A percentile compares a stretch with the other conserved stretches of the same genome.
phyloP scores from a whole-genome alignment of 192 early-diverging fungal species.

The Dissophora globulifera region DNA sequence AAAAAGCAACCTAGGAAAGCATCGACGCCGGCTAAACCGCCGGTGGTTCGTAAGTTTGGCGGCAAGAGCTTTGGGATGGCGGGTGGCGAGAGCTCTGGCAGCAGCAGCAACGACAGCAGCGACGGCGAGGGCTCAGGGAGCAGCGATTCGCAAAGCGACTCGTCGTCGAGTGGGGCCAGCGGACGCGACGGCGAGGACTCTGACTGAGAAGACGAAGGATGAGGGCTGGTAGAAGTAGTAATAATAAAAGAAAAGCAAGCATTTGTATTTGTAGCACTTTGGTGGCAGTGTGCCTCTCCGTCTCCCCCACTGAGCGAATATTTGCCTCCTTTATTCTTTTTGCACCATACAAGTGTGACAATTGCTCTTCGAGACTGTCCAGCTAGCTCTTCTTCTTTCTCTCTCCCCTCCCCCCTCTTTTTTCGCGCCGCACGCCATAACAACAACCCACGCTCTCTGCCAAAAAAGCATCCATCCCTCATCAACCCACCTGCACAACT shows the following conservation, averaged over 20 bases:
- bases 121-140: constrained; percentile 29
- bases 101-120: constrained; percentile 34
- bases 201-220: constrained; percentile 4
- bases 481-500: neutral
- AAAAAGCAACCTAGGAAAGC: constrained; percentile 43
- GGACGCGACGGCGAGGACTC: constrained; percentile 21
- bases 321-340: no score
- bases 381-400: no score
- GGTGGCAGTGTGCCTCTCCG: no score
- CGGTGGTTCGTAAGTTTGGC: constrained; percentile 47
- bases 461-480: neutral
- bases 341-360: no score
- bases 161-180: constrained; percentile 22
- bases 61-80: constrained; percentile 44
- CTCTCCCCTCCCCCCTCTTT: no score
- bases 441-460: no score
- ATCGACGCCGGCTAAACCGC: constrained; percentile 30
- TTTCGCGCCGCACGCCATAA: neutral
- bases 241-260: constrained; percentile 1
- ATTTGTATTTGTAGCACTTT: no score
- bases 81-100: constrained; percentile 33
- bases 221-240: constrained; percentile 1
- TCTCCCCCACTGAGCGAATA: no score
- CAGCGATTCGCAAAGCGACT: constrained; percentile 30
- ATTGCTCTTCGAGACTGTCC: no score